Evolutionary conservation across 225 moss, liverwort and hornwort species (phyloP), one percentile per base, ranked within the genome.

Genomic region (Thuidium tamariscinum): DNA sequence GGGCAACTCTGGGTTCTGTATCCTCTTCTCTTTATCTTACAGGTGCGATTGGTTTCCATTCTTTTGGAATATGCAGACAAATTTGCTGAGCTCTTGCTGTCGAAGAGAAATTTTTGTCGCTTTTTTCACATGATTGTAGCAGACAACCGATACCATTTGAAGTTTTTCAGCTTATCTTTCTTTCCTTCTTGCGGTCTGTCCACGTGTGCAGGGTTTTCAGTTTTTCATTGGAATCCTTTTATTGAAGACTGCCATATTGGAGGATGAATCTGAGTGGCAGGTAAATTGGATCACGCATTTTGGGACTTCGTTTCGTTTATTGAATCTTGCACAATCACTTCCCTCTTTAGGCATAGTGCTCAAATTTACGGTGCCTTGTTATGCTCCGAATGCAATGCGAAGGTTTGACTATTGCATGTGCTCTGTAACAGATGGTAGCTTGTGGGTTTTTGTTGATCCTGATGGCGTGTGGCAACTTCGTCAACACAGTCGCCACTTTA

Each of bases 1-100:
- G 96, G 98, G 51, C 98, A 98, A 84, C 93, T 98, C 60, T 96
- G 96, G 98, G 82, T 98, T 72, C 87, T 98, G 30, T 98, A 98
- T 88, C 98, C 98, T 57, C 91, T 98, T 84, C 90, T 98, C 77
- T 98, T 98, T 64, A 93, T 91, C 74, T 87, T 98, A 72, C 98
- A 98, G 98, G 98, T 98, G 42, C 65, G 34, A 69, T 77, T 54
- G 77, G 57, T 72, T 75, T 72, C 26, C 46, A 51, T 29, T 25
- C 25, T 41, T 73, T 51, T 25, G 34, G 49, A 64, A 7, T 13
- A 26, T 65, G 20, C 65, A 82, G 56, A 74, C 27, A 59, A 68
- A 36, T 49, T 46, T 81, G 5, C 81, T 82, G 64, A 64, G 83
- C 52, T 39, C 30, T 36, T 68, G 39, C 39, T 65, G 11, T 54